phyloP scores from a whole-genome alignment of 2,329 filamentous ascomycete genomes.

The Paecilomyces sp. region DNA sequence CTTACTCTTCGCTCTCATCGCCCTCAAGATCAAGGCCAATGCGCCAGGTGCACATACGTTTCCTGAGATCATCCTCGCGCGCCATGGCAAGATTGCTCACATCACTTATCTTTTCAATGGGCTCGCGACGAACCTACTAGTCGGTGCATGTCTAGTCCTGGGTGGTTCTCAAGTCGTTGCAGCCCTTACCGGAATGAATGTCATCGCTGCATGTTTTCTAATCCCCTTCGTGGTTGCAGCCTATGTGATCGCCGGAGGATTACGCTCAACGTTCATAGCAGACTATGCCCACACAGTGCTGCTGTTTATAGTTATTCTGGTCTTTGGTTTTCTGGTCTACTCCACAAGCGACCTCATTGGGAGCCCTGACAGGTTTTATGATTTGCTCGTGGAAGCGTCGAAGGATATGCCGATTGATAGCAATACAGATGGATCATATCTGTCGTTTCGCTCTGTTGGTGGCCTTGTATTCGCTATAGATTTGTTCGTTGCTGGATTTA shows the following conservation, averaged over 20 bases:
- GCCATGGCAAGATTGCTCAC: conserved; percentile 33
- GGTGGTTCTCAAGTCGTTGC: conserved; percentile 32
- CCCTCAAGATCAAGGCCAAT: conserved; percentile 36
- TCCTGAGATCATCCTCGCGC: conserved; percentile 33
- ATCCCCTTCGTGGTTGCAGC: conserved; percentile 32
- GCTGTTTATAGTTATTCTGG: conserved; percentile 31
- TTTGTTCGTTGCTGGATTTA: conserved; percentile 31
- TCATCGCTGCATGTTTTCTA: conserved; percentile 35
- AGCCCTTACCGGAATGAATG: conserved; percentile 35
- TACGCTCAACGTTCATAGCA: conserved; percentile 35
- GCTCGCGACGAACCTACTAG: conserved; percentile 35
- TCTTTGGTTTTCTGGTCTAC: conserved; percentile 33
- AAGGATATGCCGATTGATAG: conserved; percentile 23
- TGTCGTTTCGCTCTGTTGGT: conserved; percentile 29
- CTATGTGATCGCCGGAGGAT: conserved; percentile 35
- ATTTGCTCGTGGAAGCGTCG: conserved; percentile 27
- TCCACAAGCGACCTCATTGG: conserved; percentile 24
- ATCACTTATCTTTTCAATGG: conserved; percentile 35
- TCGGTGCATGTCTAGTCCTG: conserved; percentile 32
- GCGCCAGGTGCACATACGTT: conserved; percentile 37
- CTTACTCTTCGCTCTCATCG: conserved; percentile 34
- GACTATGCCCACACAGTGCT: conserved; percentile 38
- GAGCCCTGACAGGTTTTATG: conserved; percentile 27
- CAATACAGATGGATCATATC: conserved; percentile 26
- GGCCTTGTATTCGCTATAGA: conserved; percentile 33